Conservation (phyloP, 2,329 filamentous ascomycete genomes). For the Sporothrix schenckii region DNA sequence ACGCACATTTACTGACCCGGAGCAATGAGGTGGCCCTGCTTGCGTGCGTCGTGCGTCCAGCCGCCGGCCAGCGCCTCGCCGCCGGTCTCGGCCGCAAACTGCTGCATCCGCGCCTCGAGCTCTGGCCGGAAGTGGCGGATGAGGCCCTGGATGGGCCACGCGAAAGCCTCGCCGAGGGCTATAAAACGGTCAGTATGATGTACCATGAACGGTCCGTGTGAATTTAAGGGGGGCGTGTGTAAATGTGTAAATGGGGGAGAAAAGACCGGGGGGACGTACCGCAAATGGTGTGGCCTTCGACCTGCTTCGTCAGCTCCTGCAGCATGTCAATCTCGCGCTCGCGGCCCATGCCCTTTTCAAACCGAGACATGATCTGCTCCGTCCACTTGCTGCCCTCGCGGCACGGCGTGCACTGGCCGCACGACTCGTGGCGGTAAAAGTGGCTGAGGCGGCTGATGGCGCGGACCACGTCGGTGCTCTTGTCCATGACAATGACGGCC, state of each 20-base stretch:
- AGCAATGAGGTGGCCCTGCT: conserved; percentile 80
- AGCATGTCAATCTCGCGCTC: conserved; percentile 98
- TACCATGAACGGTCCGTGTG: neutral
- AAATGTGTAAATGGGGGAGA: too few species aligned
- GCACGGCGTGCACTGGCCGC: conserved; percentile 99
- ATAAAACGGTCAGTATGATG: conserved; percentile 40
- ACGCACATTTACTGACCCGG: conserved; percentile 59
- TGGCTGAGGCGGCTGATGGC: conserved; percentile 90
- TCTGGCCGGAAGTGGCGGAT: conserved; percentile 98
- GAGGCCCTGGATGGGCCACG: conserved; percentile 96
- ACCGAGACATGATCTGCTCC: conserved; percentile 96
- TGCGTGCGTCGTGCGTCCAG: conserved; percentile 74
- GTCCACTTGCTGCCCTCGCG: conserved; percentile 99
- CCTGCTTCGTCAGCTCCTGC: conserved; percentile 98
- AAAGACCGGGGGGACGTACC: conserved; percentile 57
- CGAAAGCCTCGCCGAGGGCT: conserved; percentile 95
- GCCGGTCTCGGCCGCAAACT: conserved; percentile 73
- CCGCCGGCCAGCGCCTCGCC: conserved; percentile 81
- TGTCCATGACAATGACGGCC: conserved; percentile 98
- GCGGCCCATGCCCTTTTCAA: conserved; percentile 86
- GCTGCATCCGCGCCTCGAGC: conserved; percentile 85
- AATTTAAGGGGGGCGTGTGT: too few species aligned
- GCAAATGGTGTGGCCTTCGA: conserved; percentile 98
- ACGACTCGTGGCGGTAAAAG: conserved; percentile 98
- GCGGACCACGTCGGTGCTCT: conserved; percentile 92